A percentile compares a stretch with the other conserved stretches of the same genome.
Evolutionary conservation across 2,329 filamentous ascomycete genomes (phyloP).

Genomic region (Helminthosporium solani): DNA sequence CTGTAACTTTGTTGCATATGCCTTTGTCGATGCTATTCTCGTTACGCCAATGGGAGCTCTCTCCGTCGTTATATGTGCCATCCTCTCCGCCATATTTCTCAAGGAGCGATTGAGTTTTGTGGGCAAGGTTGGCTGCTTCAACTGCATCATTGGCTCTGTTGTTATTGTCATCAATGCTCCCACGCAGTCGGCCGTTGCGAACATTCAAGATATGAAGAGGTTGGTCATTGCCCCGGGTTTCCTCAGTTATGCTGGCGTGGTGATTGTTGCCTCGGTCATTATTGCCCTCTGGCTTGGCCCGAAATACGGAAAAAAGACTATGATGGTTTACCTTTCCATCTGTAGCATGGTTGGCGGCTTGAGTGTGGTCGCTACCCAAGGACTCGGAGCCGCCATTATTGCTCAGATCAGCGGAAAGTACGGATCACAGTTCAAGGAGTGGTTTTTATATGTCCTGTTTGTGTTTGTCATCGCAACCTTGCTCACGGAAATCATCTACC

Average conservation of each 20-base stretch:
- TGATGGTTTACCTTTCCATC: constrained; percentile 96
- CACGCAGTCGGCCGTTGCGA: constrained; percentile 75
- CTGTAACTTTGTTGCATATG: constrained; percentile 96
- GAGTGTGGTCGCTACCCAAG: constrained; percentile 93
- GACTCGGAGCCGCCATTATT: constrained; percentile 85
- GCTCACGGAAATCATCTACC: constrained; percentile 88
- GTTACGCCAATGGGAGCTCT: constrained; percentile 90
- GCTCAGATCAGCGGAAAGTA: constrained; percentile 75
- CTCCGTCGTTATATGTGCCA: constrained; percentile 86
- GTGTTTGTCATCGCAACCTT: constrained; percentile 89
- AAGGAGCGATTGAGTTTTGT: constrained; percentile 95
- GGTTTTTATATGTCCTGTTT: constrained; percentile 91
- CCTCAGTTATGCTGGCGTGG: constrained; percentile 76
- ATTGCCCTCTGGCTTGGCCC: constrained; percentile 81
- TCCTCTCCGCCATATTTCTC: constrained; percentile 90
- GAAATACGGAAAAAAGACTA: constrained; percentile 90
- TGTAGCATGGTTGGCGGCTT: constrained; percentile 93
- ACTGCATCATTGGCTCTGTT: constrained; percentile 89
- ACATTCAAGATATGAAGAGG: constrained; percentile 88
- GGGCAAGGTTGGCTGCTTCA: constrained; percentile 92
- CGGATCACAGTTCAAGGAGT: constrained; percentile 84
- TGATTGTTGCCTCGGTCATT: constrained; percentile 71
- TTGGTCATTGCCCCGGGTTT: constrained; percentile 88
- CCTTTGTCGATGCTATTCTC: constrained; percentile 93
- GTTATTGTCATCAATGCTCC: constrained; percentile 95